These are phyloP conservation scores for Suillus subluteus DNA, from an alignment of 768 basidiomycete genomes.

Conservation along the genomic window DNA sequence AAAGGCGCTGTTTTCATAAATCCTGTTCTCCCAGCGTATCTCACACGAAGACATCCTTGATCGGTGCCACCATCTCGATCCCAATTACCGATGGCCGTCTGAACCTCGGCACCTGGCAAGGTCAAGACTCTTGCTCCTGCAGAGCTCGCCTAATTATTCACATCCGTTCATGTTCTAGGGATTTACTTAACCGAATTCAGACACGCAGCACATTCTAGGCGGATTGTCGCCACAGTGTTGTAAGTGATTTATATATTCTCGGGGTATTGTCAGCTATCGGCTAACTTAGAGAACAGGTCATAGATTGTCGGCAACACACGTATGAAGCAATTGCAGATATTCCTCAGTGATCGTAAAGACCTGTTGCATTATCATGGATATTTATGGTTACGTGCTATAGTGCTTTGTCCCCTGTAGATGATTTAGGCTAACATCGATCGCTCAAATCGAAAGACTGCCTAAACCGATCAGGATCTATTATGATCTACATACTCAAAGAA, in stretches of 20 bases:
- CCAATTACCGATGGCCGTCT: constrained; percentile 81
- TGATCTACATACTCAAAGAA: background rate
- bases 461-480: background rate
- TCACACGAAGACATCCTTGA: constrained; percentile 86
- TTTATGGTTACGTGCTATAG: background rate
- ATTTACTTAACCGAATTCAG: constrained; percentile 91
- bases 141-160: background rate
- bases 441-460: background rate
- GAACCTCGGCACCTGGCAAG: constrained; percentile 94
- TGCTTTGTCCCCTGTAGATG: background rate
- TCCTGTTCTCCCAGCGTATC: constrained; percentile 59
- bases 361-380: too few species aligned
- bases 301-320: background rate
- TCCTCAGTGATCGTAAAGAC: background rate
- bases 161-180: constrained; percentile 41
- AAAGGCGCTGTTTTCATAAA: constrained; percentile 13
- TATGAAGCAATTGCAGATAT: background rate
- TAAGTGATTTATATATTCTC: constrained; percentile 36
- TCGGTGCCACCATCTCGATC: constrained; percentile 81
- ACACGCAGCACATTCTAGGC: constrained; percentile 63
- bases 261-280: too few species aligned
- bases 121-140: constrained; percentile 38
- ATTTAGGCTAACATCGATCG: background rate
- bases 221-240: constrained; percentile 83
- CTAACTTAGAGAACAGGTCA: background rate